These are phyloP conservation scores for Corymbia citriodora DNA, from an alignment of 441 rosid species.

Conservation along the genomic window DNA sequence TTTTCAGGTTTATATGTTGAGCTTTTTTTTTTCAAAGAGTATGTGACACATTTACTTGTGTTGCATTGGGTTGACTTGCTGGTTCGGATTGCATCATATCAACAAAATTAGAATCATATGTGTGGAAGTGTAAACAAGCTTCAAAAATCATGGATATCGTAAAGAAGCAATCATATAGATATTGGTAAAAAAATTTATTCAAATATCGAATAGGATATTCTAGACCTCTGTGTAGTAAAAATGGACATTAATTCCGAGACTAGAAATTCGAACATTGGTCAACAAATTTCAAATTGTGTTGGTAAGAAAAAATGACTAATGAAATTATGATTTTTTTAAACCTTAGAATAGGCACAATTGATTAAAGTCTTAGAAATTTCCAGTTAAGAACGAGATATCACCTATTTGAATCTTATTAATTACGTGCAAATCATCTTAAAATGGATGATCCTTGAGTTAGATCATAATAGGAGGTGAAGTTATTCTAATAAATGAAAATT, in stretches of 20 bases:
- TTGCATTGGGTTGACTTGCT: neutral
- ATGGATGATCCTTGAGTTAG: too few relatives aligned
- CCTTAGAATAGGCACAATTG: neutral
- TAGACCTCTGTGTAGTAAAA: neutral
- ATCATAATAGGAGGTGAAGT: too few relatives aligned
- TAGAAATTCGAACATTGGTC: neutral
- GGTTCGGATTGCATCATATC: neutral
- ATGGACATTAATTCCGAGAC: neutral
- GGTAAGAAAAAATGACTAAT: neutral
- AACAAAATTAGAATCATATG: neutral
- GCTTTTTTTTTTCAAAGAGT: neutral
- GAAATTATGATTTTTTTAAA: neutral
- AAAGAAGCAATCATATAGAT: neutral
- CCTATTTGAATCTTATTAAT: too few relatives aligned
- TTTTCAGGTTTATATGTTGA: neutral
- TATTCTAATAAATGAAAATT: too few relatives aligned
- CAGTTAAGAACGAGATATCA: neutral
- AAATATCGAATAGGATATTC: neutral
- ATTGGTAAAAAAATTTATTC: neutral
- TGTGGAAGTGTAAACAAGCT: neutral
- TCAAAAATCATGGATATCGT: neutral
- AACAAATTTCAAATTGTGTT: neutral
- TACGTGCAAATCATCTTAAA: too few relatives aligned
- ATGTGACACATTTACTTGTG: neutral
- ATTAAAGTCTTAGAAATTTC: neutral